phyloP scores from a whole-genome alignment of 108 stramenopile species.

The Pelagomonas calceolata region DNA sequence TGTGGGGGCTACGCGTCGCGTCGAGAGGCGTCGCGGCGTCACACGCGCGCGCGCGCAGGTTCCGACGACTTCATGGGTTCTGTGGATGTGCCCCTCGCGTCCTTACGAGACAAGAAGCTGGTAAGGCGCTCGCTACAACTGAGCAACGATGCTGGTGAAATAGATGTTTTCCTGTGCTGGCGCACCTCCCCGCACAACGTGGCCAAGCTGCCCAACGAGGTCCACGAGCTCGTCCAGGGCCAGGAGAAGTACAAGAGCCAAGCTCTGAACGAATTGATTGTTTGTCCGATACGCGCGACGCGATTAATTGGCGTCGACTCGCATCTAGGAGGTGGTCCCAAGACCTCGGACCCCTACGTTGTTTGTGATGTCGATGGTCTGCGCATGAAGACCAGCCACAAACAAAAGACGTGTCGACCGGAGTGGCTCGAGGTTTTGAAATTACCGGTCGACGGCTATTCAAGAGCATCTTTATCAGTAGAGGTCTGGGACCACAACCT shows the following conservation, averaged over 20 bases:
- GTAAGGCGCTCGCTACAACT: background rate
- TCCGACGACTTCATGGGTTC: slow-evolving; percentile 8
- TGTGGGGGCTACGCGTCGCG: no score
- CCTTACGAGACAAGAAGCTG: slow-evolving; percentile 4
- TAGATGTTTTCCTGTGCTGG: background rate
- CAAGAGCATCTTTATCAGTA: background rate
- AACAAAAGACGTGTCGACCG: slow-evolving; percentile 8
- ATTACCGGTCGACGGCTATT: background rate
- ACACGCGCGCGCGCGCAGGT: no score
- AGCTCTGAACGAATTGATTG: slow-evolving; percentile 1
- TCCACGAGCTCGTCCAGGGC: background rate
- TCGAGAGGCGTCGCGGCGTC: no score
- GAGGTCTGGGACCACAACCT: slow-evolving; percentile 9
- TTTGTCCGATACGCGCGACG: background rate
- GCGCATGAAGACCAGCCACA: background rate
- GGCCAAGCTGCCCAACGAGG: background rate
- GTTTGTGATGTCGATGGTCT: background rate
- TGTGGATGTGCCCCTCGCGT: background rate
- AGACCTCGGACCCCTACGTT: slow-evolving; percentile 4
- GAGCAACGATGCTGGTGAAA: background rate
- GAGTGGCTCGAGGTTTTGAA: slow-evolving; percentile 6
- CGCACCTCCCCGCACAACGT: background rate
- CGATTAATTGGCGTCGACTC: slow-evolving; percentile 1
- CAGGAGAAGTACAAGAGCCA: background rate
- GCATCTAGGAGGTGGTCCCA: background rate